phyloP scores from a whole-genome alignment of 2,329 filamentous ascomycete species.

The Trichophyton schoenleinii region DNA sequence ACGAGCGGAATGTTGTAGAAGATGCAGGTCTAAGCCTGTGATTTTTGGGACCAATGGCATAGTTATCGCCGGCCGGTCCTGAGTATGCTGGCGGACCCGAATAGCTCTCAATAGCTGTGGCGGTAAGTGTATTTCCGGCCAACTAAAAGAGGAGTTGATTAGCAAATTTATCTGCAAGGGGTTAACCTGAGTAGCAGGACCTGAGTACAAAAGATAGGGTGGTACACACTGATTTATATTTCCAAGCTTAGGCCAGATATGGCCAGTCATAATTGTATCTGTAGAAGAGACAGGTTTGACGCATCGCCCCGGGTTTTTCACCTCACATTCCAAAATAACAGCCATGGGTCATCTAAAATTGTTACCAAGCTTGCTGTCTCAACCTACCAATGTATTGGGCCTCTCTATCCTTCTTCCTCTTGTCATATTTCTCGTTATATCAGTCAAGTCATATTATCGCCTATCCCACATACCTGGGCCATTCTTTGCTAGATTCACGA shows the following conservation, averaged over 20 bases:
- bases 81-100: conserved; percentile 1
- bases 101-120: not conserved
- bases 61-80: conserved; percentile 2
- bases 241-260: not conserved
- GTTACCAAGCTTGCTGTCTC: not conserved
- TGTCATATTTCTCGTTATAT: not conserved
- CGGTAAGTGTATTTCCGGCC: not conserved
- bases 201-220: not conserved
- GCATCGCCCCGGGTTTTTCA: not conserved
- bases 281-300: not conserved
- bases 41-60: conserved; percentile 1
- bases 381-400: not conserved
- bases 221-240: conserved; percentile 1
- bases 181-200: conserved; percentile 2
- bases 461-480: not conserved
- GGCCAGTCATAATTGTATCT: not conserved
- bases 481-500: not conserved
- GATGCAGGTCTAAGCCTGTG: not conserved
- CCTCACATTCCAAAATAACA: not conserved
- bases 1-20: not conserved
- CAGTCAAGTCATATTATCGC: not conserved
- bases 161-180: conserved; percentile 3
- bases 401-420: not conserved
- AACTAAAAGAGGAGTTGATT: not conserved
- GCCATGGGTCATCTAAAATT: not conserved